Evolutionary conservation across 208 protist genomes (phyloP), one percentile per base, ranked within the genome.

Genomic region (Endotrypanum monterogeii): DNA sequence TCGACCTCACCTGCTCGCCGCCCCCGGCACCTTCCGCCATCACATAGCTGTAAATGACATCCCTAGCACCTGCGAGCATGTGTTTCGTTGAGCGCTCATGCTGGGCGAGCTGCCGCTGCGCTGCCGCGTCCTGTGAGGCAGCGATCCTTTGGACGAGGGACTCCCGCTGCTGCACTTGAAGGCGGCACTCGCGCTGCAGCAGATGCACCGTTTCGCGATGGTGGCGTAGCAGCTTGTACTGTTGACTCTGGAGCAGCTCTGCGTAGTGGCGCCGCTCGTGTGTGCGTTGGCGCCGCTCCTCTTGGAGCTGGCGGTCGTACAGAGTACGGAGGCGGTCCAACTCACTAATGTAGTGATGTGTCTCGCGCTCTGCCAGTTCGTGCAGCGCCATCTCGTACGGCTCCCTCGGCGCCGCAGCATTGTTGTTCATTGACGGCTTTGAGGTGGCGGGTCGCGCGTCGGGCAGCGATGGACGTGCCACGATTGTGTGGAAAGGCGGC

Each of bases 261-360:
- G 67, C 73, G 75, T 92, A 94, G 37, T 89, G 88, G 1, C 52
- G 79, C 20, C 79, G 83, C 76, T 96, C 92, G 28, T 81, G 67
- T 39, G 55, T 63, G 12, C 88, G 88, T 68, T 90, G 78, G 46
- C 72, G 51, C 16, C 75, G 51, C 67, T 93, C 89, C 30, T 90
- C 80, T 46, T 87, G 73, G 4, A 88, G 76, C 56, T 87, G 58
- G 12, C 56, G 73, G 28, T 81, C 73, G 76, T 90, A 86, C 39
- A 67, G 39, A 23, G 78, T 76, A 3, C 72, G 80, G 8, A 90
- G 67, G 2, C 82, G 88, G 61, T 79, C 71, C 44, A 95, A 67
- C 70, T 95, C 86, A 28, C 74, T 71, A 55, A 89, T 61, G 82
- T 84, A 86, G 72, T 87, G 84, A 65, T 56, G 46, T 41, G 82